phyloP scores from a whole-genome alignment of 176 grass and related monocot genomes.

The Zoysia pacifica region DNA sequence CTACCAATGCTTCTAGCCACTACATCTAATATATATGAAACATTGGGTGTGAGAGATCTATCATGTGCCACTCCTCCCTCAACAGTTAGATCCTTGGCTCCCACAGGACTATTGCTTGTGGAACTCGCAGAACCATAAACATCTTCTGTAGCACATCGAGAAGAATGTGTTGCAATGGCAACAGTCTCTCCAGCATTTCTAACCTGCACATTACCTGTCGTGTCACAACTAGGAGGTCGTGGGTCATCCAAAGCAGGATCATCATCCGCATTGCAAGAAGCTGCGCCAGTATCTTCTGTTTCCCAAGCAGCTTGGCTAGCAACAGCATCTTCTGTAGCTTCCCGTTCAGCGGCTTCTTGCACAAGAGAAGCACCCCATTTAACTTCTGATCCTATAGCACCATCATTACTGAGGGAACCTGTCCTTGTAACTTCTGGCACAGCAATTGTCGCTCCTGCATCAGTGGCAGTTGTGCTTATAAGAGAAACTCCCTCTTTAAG shows the following conservation, averaged over 20 bases:
- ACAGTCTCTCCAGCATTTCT: conserved; percentile 27
- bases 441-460: neutral
- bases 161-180: conserved; percentile 1
- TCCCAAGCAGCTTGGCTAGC: conserved; percentile 1
- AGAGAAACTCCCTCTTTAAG: neutral
- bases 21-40: conserved; percentile 32
- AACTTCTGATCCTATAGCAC: conserved; percentile 10
- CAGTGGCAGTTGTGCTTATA: conserved; percentile 14
- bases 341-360: conserved; percentile 27
- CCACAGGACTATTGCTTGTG: conserved; percentile 21
- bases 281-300: neutral
- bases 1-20: conserved; percentile 44
- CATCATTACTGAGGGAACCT: conserved; percentile 17
- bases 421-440: neutral
- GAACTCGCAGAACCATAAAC: conserved; percentile 25
- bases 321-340: conserved; percentile 10
- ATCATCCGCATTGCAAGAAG: conserved; percentile 20
- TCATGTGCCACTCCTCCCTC: conserved; percentile 12
- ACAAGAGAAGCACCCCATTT: conserved; percentile 22
- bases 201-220: conserved; percentile 1
- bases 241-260: conserved; percentile 32
- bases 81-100: neutral
- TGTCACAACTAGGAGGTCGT: conserved; percentile 10
- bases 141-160: conserved; percentile 11
- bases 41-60: conserved; percentile 37